Percentiles rank a stretch among this genome's conserved stretches.
These are phyloP conservation scores for Hibiscus mutabilis DNA, from an alignment of 345 rosid genomes.

Conservation along the genomic window DNA sequence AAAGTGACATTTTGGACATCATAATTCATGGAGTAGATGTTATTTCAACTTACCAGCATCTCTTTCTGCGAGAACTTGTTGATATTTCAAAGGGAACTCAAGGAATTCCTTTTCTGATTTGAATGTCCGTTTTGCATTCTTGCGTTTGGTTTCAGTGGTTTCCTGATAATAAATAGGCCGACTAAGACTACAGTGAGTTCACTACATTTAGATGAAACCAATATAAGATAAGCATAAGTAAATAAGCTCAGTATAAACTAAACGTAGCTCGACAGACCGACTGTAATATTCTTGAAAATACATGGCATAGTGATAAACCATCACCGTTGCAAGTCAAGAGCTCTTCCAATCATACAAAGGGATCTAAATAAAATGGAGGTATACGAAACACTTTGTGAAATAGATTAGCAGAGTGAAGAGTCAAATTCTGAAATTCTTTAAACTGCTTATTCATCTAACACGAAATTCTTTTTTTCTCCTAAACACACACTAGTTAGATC, in stretches of 20 bases:
- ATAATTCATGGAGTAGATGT: no score
- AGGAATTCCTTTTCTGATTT: constrained; percentile 81
- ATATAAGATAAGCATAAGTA: neutral
- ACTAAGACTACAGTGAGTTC: no score
- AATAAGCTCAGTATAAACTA: neutral
- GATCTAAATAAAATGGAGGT: no score
- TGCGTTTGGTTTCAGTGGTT: constrained; percentile 58
- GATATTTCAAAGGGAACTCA: constrained; percentile 80
- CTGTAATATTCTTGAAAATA: neutral
- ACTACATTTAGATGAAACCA: neutral
- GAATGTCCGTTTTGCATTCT: constrained; percentile 52
- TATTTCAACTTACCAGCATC: constrained; percentile 50
- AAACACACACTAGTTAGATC: no score
- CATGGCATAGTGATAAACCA: neutral
- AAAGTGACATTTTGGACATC: neutral
- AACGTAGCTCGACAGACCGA: neutral
- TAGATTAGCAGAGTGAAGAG: no score
- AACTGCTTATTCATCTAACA: no score
- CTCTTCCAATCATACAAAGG: no score
- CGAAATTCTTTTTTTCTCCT: no score
- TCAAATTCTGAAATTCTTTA: no score
- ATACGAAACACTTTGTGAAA: no score
- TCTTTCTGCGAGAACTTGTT: constrained; percentile 84
- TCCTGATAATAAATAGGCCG: constrained; percentile 45
- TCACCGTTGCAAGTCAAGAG: neutral